Evolutionary conservation across 352 stramenopile genomes (phyloP).

Genomic region (Globisporangium rhizosaccharum): DNA sequence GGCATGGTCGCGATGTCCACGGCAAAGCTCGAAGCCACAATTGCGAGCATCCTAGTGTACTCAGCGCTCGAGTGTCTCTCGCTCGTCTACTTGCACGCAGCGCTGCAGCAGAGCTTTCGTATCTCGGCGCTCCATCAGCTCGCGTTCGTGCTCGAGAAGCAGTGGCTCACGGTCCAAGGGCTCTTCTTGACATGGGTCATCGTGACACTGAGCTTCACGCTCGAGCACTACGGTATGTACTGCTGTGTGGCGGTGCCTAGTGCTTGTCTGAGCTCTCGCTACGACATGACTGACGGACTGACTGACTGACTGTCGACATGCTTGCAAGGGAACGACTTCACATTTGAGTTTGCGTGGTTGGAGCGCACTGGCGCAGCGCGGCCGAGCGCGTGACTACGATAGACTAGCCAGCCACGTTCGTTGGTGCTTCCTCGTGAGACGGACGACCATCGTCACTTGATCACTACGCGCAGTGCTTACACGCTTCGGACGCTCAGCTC

Average conservation of each 20-base stretch:
- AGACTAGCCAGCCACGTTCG: not conserved
- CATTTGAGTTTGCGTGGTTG: not conserved
- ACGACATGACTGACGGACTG: no score
- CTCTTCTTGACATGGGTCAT: not conserved
- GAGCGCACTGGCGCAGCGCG: no score
- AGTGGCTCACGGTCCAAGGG: not conserved
- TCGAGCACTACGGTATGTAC: not conserved
- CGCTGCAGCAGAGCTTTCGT: constrained; percentile 18
- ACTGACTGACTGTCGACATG: not conserved
- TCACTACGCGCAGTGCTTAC: constrained; percentile 3
- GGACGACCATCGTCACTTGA: not conserved
- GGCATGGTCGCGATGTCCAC: constrained; percentile 8
- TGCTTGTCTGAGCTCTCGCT: not conserved
- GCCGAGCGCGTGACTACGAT: not conserved
- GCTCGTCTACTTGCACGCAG: constrained; percentile 7
- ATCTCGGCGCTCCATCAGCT: constrained; percentile 24
- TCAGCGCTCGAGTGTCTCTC: constrained; percentile 20
- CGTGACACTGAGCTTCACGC: constrained; percentile 1
- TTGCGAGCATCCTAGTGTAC: constrained; percentile 17
- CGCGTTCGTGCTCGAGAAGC: constrained; percentile 28
- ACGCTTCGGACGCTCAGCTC: constrained; percentile 31
- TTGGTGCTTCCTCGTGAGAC: not conserved
- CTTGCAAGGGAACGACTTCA: constrained; percentile 1
- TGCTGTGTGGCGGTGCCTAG: not conserved
- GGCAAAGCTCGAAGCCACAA: constrained; percentile 4